phyloP scores from a whole-genome alignment of 2,329 filamentous ascomycete genomes.

The Fusarium camptoceras region DNA sequence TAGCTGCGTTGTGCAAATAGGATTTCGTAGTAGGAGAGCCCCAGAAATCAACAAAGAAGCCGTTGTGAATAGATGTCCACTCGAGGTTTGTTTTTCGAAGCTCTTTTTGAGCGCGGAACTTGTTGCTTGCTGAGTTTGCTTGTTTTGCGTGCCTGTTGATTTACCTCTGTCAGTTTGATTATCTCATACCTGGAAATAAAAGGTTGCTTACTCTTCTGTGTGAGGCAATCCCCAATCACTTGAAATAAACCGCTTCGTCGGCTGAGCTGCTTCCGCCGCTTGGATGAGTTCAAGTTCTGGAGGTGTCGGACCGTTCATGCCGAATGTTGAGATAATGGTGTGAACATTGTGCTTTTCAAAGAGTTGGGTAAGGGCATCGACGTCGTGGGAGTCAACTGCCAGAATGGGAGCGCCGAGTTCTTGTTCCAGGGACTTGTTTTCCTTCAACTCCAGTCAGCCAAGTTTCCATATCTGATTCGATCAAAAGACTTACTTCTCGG shows the following conservation, averaged over 20 bases:
- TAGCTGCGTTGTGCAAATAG: background rate
- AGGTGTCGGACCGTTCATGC: background rate
- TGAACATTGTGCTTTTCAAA: slow-evolving; percentile 15
- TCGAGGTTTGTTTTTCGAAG: slow-evolving; percentile 12
- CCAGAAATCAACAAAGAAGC: slow-evolving; percentile 23
- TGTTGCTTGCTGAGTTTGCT: slow-evolving; percentile 11
- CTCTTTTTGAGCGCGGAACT: slow-evolving; percentile 10
- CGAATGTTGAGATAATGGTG: slow-evolving; percentile 6
- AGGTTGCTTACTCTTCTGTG: slow-evolving; percentile 1
- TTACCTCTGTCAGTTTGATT: background rate
- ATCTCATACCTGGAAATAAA: too few species aligned
- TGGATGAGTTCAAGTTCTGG: slow-evolving; percentile 5
- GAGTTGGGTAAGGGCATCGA: background rate
- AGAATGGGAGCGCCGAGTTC: background rate
- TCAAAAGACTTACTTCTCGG: background rate
- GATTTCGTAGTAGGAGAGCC: background rate
- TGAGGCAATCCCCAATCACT: slow-evolving; percentile 14
- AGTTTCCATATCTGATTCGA: rapidly evolving
- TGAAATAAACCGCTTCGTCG: slow-evolving; percentile 2
- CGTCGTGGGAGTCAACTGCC: background rate
- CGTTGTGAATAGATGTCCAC: slow-evolving; percentile 6
- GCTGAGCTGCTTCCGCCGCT: background rate
- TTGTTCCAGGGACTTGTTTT: background rate
- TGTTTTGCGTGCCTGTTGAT: background rate
- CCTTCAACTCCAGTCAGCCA: background rate